Evolutionary conservation across 371 early-diverging fungal species (phyloP).

Genomic region (Choanephora cucurbitarum): DNA sequence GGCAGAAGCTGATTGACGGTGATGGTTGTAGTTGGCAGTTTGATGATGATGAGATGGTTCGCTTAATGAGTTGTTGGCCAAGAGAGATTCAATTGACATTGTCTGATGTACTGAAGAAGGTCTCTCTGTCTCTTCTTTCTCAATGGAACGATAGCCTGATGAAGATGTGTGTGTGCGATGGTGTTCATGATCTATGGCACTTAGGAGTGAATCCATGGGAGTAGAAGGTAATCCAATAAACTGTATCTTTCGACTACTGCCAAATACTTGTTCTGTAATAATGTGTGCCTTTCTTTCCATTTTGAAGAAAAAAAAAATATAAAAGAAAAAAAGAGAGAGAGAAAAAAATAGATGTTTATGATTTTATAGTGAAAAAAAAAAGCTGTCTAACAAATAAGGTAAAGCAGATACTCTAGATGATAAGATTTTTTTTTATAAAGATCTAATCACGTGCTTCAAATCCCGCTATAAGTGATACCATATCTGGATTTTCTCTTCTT

Average conservation of each 20-base stretch:
- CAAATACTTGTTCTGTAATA: constrained; percentile 46
- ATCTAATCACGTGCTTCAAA: no score
- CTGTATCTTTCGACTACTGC: constrained; percentile 44
- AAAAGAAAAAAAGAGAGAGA: background rate
- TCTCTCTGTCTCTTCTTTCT: background rate
- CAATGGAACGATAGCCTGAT: background rate
- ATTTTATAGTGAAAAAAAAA: no score
- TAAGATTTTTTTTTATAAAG: no score
- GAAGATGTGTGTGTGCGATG: background rate
- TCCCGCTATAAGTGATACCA: no score
- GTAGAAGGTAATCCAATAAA: constrained; percentile 34
- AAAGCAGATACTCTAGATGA: no score
- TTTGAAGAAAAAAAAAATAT: background rate
- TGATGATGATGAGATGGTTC: background rate
- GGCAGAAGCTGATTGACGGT: constrained; percentile 18
- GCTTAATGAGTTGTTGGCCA: constrained; percentile 13
- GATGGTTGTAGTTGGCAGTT: constrained; percentile 6
- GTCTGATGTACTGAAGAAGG: constrained; percentile 9
- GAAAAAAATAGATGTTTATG: background rate
- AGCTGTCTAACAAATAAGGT: no score
- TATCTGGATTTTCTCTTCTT: no score
- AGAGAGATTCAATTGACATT: constrained; percentile 40
- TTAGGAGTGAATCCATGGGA: constrained; percentile 21
- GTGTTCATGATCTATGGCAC: constrained; percentile 20
- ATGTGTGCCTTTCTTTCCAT: constrained; percentile 39